Evolutionary conservation across 257 asterid genomes (phyloP), one percentile per base, ranked within the genome.

Genomic region (Solanum chaucha): DNA sequence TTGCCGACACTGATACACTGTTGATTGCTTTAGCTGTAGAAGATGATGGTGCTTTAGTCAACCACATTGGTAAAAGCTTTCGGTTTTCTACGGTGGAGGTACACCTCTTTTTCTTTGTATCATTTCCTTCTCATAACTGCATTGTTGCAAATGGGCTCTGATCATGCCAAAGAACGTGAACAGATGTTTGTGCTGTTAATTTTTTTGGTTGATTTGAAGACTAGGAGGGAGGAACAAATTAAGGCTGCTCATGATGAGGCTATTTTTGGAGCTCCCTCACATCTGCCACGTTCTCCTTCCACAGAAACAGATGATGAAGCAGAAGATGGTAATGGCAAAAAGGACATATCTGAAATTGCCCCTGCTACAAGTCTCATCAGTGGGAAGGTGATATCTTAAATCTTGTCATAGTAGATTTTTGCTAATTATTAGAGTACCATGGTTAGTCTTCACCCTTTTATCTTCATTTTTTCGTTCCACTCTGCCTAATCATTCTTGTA

Each of bases 211-310:
- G 77, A 74, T 85, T 74, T 36, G 38, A 78, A 96, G 98, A 92
- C 96, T 26, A 96, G 91, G 89, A 95, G 87, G 87, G 98, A 95
- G 90, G 95, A 93, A 83, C 87, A 89, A 67, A 89, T 94, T 88
- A 94, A 90, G 93, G 92, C 94, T 84, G 96, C 94, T 70, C 99
- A 95, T 13, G 99, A 96, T 72, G 93, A 93, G 85, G 98, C 98
- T 14, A 96, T 95, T 91, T 96, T 96, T 89, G 98, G 99, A 85
- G 95, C 91, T 86, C 88, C 96, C 68, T 89, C 95, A 48, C 87
- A 87, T 87, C 86, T 92, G 34, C 83, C 94, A 75, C 86, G 87
- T 88, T 86, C 93, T 64, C 85, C 86, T n/a, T 89, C 90, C 61
- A 55, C 86, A 22, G 91, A 90, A 82, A 86, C 92, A 35, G 89